Conservation (phyloP, 176 grass and related monocot genomes). For the Otatea glauca region DNA sequence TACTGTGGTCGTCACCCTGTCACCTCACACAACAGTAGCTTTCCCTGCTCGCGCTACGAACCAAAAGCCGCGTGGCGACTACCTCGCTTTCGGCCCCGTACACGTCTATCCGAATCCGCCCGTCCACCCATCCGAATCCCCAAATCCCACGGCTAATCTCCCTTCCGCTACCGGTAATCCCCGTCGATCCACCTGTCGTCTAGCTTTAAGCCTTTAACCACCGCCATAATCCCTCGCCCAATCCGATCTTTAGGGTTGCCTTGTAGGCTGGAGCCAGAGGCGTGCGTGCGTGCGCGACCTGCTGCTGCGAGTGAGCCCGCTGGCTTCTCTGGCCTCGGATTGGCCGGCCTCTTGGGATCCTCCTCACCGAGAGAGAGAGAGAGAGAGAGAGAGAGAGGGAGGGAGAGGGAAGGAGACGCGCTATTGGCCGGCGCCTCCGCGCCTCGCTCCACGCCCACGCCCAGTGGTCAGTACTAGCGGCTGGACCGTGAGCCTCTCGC, state of each 20-base stretch:
- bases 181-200: background rate
- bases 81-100: background rate
- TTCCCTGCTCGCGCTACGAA: background rate
- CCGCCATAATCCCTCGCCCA: conserved; percentile 31
- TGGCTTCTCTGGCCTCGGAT: conserved; percentile 6
- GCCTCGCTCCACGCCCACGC: conserved; percentile 18
- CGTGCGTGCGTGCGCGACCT: background rate
- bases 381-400: background rate
- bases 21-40: background rate
- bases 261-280: background rate
- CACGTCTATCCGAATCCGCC: background rate
- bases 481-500: background rate
- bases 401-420: background rate
- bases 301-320: conserved; percentile 1
- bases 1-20: background rate
- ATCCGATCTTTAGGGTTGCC: background rate
- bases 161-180: background rate
- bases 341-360: conserved; percentile 35
- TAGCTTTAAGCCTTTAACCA: background rate
- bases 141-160: background rate
- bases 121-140: background rate
- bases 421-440: conserved; percentile 52
- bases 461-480: conserved; percentile 39
- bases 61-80: conserved; percentile 15
- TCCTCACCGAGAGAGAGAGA: background rate